phyloP scores from a whole-genome alignment of 2,329 filamentous ascomycete genomes.

The Rutstroemia sp. region DNA sequence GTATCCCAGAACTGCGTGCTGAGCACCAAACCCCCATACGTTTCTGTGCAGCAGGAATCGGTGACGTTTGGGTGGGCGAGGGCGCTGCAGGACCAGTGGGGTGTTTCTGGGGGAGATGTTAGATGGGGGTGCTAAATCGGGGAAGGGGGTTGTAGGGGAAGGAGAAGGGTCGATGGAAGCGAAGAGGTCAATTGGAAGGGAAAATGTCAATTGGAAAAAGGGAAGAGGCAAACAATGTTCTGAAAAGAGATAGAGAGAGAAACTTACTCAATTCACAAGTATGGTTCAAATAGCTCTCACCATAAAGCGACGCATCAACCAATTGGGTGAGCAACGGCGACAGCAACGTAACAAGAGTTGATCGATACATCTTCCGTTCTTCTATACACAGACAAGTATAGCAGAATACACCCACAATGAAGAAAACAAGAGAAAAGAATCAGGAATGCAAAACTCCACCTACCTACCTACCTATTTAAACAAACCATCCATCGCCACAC shows the following conservation, averaged over 20 bases:
- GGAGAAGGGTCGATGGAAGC: background rate
- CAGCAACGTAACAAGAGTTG: background rate
- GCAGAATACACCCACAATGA: background rate
- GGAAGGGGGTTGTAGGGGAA: background rate
- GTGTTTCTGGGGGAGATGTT: conserved; percentile 14
- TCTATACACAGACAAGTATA: background rate
- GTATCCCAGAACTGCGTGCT: conserved; percentile 59
- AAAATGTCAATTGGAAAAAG: background rate
- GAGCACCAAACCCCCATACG: conserved; percentile 54
- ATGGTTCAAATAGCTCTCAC: conserved; percentile 24
- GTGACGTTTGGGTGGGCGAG: conserved; percentile 37
- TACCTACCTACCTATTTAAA: background rate
- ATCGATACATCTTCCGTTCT: background rate
- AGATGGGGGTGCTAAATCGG: background rate
- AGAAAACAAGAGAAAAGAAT: background rate
- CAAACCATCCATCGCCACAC: no score
- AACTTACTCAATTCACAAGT: conserved; percentile 22
- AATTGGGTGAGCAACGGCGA: background rate
- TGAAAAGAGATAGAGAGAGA: background rate
- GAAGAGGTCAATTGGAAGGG: background rate
- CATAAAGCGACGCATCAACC: conserved; percentile 17
- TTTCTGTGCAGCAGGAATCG: conserved; percentile 59
- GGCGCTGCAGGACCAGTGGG: conserved; percentile 41
- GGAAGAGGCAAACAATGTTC: background rate
- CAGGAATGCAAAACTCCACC: background rate